Conservation (phyloP, 148 eudicot species). For the Drosera capensis region DNA sequence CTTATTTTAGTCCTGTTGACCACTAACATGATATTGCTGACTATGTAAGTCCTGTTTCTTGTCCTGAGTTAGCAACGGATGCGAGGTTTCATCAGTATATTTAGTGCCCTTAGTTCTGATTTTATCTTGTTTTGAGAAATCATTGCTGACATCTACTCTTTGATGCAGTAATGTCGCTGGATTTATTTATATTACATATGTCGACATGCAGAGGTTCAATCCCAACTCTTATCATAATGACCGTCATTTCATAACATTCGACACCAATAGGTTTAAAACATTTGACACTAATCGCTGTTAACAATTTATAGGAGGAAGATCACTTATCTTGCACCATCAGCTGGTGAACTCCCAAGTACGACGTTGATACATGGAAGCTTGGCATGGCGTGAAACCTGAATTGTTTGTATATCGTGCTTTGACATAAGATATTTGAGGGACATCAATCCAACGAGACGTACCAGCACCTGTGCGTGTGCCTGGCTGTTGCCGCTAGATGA, state of each 20-base stretch:
- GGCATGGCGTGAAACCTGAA: constrained; percentile 58
- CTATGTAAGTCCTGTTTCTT: no score
- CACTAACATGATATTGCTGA: no score
- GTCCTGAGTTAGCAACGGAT: no score
- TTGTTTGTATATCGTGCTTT: no score
- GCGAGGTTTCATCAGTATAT: neutral
- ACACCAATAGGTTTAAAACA: no score
- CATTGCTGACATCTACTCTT: neutral
- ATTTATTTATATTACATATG: constrained; percentile 67
- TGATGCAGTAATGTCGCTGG: constrained; percentile 83
- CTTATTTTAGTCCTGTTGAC: neutral
- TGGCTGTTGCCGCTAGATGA: no score
- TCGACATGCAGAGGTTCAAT: constrained; percentile 62
- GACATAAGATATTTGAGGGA: no score
- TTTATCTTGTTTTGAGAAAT: neutral
- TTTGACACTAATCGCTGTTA: neutral
- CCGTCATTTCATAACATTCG: no score
- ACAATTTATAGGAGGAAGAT: constrained; percentile 47
- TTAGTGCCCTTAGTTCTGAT: neutral
- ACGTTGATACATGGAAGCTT: constrained; percentile 56
- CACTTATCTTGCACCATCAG: constrained; percentile 84
- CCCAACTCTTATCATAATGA: constrained; percentile 1
- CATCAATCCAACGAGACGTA: no score
- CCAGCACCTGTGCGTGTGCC: no score
- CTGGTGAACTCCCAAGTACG: constrained; percentile 66